phyloP scores from a whole-genome alignment of 495 filamentous ascomycete genomes.

The Hypoxylon fragiforme region DNA sequence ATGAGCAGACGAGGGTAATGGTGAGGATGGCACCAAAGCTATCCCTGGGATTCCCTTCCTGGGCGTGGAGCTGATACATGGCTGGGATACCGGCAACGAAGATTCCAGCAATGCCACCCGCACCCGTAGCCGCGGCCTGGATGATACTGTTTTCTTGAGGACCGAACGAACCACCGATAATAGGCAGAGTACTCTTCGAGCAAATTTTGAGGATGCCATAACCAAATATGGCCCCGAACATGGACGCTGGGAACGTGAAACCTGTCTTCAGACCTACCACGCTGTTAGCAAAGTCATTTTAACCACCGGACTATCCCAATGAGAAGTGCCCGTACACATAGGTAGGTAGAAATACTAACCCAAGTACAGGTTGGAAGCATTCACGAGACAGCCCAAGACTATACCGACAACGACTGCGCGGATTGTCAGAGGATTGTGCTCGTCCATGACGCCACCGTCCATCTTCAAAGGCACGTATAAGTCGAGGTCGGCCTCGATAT shows the following conservation, averaged over 20 bases:
- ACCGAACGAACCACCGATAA: conserved; percentile 63
- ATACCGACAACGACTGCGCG: conserved; percentile 61
- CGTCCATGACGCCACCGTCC: conserved; percentile 46
- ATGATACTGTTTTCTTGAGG: conserved; percentile 70
- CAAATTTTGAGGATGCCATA: conserved; percentile 65
- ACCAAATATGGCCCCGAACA: conserved; percentile 67
- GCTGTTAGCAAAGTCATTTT: conserved; percentile 36
- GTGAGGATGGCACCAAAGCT: conserved; percentile 63
- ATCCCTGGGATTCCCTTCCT: conserved; percentile 52
- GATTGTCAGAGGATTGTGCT: conserved; percentile 57
- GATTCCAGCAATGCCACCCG: conserved; percentile 64
- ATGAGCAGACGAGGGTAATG: conserved; percentile 65
- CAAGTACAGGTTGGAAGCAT: conserved; percentile 68
- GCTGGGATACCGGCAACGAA: conserved; percentile 68
- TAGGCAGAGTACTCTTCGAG: conserved; percentile 55
- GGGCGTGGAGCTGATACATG: conserved; percentile 60
- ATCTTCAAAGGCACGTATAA: conserved; percentile 52
- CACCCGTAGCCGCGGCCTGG: conserved; percentile 65
- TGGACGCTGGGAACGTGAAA: conserved; percentile 62
- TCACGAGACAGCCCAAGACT: conserved; percentile 61
- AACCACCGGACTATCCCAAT: too few species aligned
- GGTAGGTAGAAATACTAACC: conserved; percentile 45
- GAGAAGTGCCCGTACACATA: neutral
- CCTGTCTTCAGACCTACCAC: conserved; percentile 64
- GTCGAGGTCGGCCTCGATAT: conserved; percentile 47